These are phyloP conservation scores for Ophiostoma montium DNA, from an alignment of 2,329 filamentous ascomycete genomes.

Conservation along the genomic window DNA sequence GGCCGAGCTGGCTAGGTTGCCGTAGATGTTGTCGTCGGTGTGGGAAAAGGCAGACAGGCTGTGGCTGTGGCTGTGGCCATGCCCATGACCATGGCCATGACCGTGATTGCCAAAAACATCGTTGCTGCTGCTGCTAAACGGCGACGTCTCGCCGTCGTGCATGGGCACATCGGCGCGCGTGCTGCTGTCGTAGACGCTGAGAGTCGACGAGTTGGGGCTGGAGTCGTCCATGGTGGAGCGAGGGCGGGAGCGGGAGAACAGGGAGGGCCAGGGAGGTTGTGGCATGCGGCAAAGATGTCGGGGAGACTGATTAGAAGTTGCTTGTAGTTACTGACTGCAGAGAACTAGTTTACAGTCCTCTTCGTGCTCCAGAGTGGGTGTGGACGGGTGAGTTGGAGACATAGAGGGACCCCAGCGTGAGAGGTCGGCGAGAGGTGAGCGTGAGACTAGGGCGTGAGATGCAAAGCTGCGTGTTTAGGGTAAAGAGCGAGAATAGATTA, in stretches of 20 bases:
- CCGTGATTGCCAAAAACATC: background rate
- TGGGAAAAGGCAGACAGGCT: background rate
- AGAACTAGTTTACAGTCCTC: constrained; percentile 1
- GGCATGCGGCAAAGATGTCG: background rate
- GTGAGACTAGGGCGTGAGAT: no score
- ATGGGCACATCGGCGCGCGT: constrained; percentile 6
- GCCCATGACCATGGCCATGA: background rate
- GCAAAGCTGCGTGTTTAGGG: no score
- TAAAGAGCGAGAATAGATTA: no score
- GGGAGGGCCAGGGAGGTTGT: background rate
- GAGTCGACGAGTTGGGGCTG: constrained; percentile 12
- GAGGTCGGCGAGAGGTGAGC: background rate
- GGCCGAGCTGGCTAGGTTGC: background rate
- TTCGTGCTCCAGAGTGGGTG: constrained; percentile 8
- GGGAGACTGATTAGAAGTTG: no score
- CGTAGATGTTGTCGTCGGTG: background rate
- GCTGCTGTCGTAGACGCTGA: constrained; percentile 13
- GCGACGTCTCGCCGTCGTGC: constrained; percentile 11
- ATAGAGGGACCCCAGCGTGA: constrained; percentile 9
- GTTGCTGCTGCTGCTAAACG: constrained; percentile 10
- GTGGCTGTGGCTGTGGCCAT: background rate
- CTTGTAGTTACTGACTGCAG: background rate
- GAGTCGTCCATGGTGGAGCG: constrained; percentile 11
- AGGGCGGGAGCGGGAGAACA: background rate
- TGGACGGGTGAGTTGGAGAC: constrained; percentile 4